Base-by-base conservation (phyloP, 176 grass and related monocot genomes). In the Zizania latifolia region DNA sequence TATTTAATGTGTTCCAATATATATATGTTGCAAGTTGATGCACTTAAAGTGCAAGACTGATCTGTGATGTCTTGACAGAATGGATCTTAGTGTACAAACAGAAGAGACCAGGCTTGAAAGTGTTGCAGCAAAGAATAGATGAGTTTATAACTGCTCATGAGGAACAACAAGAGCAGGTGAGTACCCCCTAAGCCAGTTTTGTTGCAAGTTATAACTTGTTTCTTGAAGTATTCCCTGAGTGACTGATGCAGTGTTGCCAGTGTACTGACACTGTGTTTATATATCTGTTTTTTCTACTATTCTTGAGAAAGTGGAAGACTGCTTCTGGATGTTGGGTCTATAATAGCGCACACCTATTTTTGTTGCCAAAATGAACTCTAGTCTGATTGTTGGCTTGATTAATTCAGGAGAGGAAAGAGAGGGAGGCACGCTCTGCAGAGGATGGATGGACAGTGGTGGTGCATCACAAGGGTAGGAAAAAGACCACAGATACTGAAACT, bases 401-500 rank as follows among this genome's bases (percentile, higher is more conserved):
- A 77, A 78, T 77, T 81, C 68, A 99, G 95, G 95, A 94, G 82
- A 99, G 78, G 60, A 92, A 92, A 86, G 91, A 94, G 78, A 84
- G 69, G 81, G 95, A 99, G 82, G 89, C 81, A 68, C 70, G 27
- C 0, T 78, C 76, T 13, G 86, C 91, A 31, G 89, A 88, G 84
- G 95, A 86, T 40, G 95, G 95, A 73, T 99, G 95, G 95, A 99
- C 95, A 19, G 95, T 99, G 41, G 95, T 99, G 58, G 76, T 77
- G 59, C 89, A 94, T 89, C 88, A 99, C 34, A 94, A 99, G 73
- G 95, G 95, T 54, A 88, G 95, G 82, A 99, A 94, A 72, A 99
- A 94, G 75, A 88, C 89, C 58, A 94, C 95, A 37, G 84, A 99
- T 82, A 24, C 89, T 62, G 95, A 99, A 86, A 92, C 67, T 74